Evolutionary conservation across 179 eudicot genomes (phyloP).

Genomic region (Heliamphora pulchella): DNA sequence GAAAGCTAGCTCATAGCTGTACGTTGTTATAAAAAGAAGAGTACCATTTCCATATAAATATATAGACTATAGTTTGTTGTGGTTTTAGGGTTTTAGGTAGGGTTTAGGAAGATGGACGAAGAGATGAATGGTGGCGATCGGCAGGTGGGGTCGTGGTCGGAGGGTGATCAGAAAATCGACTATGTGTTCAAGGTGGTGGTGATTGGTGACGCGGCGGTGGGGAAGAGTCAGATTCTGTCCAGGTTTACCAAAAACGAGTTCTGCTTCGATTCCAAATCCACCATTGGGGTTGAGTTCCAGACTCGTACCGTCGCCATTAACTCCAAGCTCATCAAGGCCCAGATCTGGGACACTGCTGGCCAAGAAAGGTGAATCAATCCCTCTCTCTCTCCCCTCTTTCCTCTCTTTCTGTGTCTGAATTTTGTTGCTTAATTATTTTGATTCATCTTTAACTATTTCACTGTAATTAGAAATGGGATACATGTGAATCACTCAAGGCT

Average conservation of each 20-base stretch:
- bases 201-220: conserved; percentile 84
- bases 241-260: conserved; percentile 75
- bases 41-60: neutral
- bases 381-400: neutral
- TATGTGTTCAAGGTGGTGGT: conserved; percentile 87
- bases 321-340: conserved; percentile 76
- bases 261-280: conserved; percentile 72
- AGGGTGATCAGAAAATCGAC: conserved; percentile 42
- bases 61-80: too few species aligned
- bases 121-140: conserved; percentile 10
- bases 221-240: conserved; percentile 68
- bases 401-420: neutral
- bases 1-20: neutral
- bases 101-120: neutral
- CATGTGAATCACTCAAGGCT: too few species aligned
- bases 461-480: too few species aligned
- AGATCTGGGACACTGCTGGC: conserved; percentile 98
- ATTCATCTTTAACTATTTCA: neutral
- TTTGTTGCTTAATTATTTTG: neutral
- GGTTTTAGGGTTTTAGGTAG: too few species aligned
- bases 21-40: neutral
- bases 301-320: conserved; percentile 59
- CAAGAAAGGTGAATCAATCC: conserved; percentile 53
- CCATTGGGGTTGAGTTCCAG: conserved; percentile 90
- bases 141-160: neutral